Percentiles rank a stretch among this genome's conserved stretches.
These are phyloP conservation scores for Calonectria leucothoes DNA, from an alignment of 2,329 filamentous ascomycete genomes.

Conservation along the genomic window DNA sequence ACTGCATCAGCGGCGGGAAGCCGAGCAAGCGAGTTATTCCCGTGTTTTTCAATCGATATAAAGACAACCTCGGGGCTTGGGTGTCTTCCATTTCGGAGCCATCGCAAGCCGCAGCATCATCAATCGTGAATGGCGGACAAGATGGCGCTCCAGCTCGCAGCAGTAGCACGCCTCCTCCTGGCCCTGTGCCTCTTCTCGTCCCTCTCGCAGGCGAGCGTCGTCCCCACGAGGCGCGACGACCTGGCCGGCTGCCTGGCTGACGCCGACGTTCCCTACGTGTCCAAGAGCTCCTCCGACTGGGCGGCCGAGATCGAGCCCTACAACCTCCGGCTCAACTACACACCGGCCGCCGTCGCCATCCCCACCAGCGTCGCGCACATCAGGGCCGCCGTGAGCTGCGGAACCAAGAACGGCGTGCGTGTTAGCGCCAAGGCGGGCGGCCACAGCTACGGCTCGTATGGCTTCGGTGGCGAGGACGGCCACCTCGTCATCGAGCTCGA, in stretches of 20 bases:
- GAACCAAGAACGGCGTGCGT: constrained; percentile 52
- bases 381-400: constrained; percentile 58
- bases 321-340: constrained; percentile 48
- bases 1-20: background rate
- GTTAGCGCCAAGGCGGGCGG: constrained; percentile 65
- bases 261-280: constrained; percentile 34
- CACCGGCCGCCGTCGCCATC: constrained; percentile 45
- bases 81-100: too few species aligned
- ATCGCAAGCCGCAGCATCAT: background rate
- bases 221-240: constrained; percentile 8
- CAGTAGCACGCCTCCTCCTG: too few species aligned
- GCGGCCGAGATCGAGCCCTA: constrained; percentile 45
- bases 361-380: constrained; percentile 53
- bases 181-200: constrained; percentile 6
- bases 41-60: background rate
- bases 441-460: constrained; percentile 65
- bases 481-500: constrained; percentile 55
- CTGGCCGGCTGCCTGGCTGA: constrained; percentile 41
- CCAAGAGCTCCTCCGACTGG: constrained; percentile 43
- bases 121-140: too few species aligned
- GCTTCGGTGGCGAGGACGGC: constrained; percentile 55
- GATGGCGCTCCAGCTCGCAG: constrained; percentile 4
- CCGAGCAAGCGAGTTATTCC: background rate
- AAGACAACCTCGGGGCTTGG: background rate
- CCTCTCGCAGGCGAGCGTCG: background rate